Percentiles rank a stretch among this genome's conserved stretches.
phyloP scores from a whole-genome alignment of 75 land plant species.

The Sequoia sempervirens region DNA sequence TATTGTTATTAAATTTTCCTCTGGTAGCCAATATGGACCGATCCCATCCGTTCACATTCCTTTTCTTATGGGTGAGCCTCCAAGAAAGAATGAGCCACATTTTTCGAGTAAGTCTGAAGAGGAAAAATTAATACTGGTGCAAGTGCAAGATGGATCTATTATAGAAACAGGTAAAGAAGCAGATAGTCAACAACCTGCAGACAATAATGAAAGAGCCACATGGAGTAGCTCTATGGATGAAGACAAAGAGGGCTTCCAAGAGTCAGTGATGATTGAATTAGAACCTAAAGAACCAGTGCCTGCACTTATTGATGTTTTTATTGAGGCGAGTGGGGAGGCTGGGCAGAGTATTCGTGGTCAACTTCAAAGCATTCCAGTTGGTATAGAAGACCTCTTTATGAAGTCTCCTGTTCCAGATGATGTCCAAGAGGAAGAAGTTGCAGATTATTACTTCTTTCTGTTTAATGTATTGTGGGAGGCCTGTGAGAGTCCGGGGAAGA shows the following conservation, averaged over 20 bases:
- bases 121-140: slow-evolving; percentile 16
- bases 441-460: slow-evolving; percentile 47
- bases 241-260: slow-evolving; percentile 17
- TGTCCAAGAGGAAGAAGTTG: slow-evolving; percentile 23
- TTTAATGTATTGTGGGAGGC: slow-evolving; percentile 89
- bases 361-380: slow-evolving; percentile 70
- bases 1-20: slow-evolving; percentile 63
- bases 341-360: slow-evolving; percentile 77
- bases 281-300: slow-evolving; percentile 92
- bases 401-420: slow-evolving; percentile 54
- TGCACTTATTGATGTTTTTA: slow-evolving; percentile 64
- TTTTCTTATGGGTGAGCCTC: slow-evolving; percentile 75
- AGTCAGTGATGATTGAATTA: slow-evolving; percentile 54
- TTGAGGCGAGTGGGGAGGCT: slow-evolving; percentile 66
- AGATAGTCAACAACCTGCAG: slow-evolving; percentile 2
- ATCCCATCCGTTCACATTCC: slow-evolving; percentile 80
- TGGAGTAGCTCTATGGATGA: not conserved
- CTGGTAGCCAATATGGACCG: slow-evolving; percentile 78
- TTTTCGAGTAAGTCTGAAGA: slow-evolving; percentile 4
- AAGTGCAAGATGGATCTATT: slow-evolving; percentile 1
- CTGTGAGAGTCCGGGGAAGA: slow-evolving; percentile 60
- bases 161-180: not conserved
- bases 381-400: slow-evolving; percentile 91
- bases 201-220: slow-evolving; percentile 5
- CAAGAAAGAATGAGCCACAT: slow-evolving; percentile 10